Percentiles rank a stretch among this genome's conserved stretches.
These are phyloP conservation scores for Gigaspora rosea DNA, from an alignment of 192 early-diverging fungal genomes.

Conservation along the genomic window DNA sequence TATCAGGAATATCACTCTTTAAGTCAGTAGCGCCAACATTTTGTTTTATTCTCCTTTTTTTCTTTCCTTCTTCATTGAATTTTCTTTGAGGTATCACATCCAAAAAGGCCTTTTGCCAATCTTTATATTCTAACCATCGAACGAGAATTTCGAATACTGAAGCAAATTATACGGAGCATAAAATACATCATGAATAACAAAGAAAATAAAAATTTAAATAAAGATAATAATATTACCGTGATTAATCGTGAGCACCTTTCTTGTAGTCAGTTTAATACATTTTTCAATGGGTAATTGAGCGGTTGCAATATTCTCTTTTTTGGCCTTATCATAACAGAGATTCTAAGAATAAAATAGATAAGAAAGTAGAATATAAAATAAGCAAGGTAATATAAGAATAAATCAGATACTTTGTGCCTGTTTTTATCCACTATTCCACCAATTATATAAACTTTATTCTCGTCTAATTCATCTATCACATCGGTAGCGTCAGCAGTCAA, in stretches of 20 bases:
- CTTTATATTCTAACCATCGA: conserved; percentile 68
- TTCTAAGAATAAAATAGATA: conserved; percentile 34
- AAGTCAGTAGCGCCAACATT: not conserved
- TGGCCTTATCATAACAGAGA: conserved; percentile 80
- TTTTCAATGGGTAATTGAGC: conserved; percentile 86
- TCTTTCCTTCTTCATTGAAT: conserved; percentile 43
- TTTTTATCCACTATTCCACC: conserved; percentile 97
- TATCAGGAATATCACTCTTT: no score
- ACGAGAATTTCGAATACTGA: conserved; percentile 89
- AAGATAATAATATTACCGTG: conserved; percentile 56
- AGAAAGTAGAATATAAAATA: not conserved
- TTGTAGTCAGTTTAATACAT: conserved; percentile 74
- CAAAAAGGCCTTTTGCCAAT: conserved; percentile 88
- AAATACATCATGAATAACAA: not conserved
- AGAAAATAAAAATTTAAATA: not conserved
- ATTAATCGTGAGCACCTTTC: conserved; percentile 92
- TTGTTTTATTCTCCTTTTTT: not conserved
- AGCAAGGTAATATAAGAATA: not conserved
- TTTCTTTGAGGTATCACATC: conserved; percentile 94
- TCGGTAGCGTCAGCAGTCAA: conserved; percentile 88
- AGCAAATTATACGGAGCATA: not conserved
- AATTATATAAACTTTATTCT: conserved; percentile 81
- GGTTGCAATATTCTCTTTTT: conserved; percentile 68
- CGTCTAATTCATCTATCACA: conserved; percentile 65
- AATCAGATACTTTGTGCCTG: conserved; percentile 60